Base-by-base conservation (phyloP, 305 asterid species). In the Fraxinus albicans region DNA sequence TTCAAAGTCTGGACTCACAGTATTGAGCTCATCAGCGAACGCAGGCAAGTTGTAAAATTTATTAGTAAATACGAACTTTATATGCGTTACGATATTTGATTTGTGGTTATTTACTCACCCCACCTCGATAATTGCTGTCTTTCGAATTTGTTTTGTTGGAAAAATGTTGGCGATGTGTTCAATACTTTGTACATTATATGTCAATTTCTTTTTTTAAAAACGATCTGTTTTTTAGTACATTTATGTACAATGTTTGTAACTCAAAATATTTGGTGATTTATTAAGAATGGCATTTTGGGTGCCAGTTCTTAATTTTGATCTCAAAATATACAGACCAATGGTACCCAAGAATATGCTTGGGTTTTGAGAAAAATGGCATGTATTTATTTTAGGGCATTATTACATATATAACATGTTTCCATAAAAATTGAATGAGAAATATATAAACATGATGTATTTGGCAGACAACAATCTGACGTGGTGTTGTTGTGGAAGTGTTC, bases 1-100 rank as follows among this genome's bases (percentile, higher is more conserved):
- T 90, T 89, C 84, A 78, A 81, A 76, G 98, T 96, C n/a, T 96
- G 98, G 99, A 94, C 91, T 86, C 98, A 93, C 81, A 84, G 87
- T 58, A 44, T 94, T 53, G 77, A 91, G 84, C 97, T 94, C 34
- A 78, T 94, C 65, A 90, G 87, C 8, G 84, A 93, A 40, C 91
- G 87, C 82, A 94, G 99, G 99, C 89, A 86, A 87, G 88, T 78
- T 75, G 8, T 31, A 70, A 13, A 4, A 8, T 15, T 15, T 72
- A 6, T 25, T 19, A 3, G 0, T 13, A 23, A 29, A 63, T 69
- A 29, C 34, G 38, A 2, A 31, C 31, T 0, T 73, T 38, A 29
- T 77, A 69, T 36, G 29, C 29, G 9, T 33, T 60, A 50, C 10
- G 67, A 21, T 19, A 35, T 79, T 53, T 83, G 67, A 73, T 82